phyloP scores from a whole-genome alignment of 2,329 filamentous ascomycete species.

The Ceratocystiopsis minuta region DNA sequence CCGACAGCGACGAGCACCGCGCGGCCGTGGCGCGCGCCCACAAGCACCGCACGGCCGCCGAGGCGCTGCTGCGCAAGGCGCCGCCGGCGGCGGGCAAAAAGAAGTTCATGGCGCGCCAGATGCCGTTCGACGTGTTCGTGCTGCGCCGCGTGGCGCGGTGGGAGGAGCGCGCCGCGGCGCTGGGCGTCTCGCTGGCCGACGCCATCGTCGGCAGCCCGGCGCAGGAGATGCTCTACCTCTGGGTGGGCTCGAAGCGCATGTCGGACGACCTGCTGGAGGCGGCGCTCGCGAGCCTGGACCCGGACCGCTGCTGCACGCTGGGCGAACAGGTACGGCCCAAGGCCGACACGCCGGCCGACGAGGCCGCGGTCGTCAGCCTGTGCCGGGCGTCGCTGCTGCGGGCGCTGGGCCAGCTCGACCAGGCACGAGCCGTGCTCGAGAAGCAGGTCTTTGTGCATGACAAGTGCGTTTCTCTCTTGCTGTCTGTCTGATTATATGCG shows the following conservation, averaged over 20 bases:
- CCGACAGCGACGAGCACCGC: constrained; percentile 13
- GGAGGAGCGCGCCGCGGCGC: constrained; percentile 56
- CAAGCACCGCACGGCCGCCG: constrained; percentile 43
- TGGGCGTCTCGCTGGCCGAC: constrained; percentile 54
- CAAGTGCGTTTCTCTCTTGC: constrained; percentile 34
- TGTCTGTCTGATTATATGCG: too few species aligned
- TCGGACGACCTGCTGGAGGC: constrained; percentile 40
- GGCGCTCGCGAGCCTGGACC: constrained; percentile 45
- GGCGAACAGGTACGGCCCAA: constrained; percentile 27
- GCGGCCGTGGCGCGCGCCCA: constrained; percentile 19
- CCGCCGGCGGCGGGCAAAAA: constrained; percentile 66
- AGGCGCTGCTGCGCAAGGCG: constrained; percentile 52
- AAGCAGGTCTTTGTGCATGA: constrained; percentile 49
- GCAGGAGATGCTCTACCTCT: constrained; percentile 86
- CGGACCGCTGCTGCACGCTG: constrained; percentile 38
- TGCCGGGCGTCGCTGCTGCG: constrained; percentile 48
- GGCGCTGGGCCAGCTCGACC: constrained; percentile 39
- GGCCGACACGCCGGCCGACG: constrained; percentile 42
- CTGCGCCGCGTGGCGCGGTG: constrained; percentile 73
- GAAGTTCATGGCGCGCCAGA: constrained; percentile 70
- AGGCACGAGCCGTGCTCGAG: constrained; percentile 48
- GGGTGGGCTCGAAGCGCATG: constrained; percentile 82
- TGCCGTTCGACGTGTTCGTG: constrained; percentile 81
- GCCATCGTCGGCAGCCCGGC: constrained; percentile 65
- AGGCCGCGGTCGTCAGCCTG: constrained; percentile 46